Conservation (phyloP, 768 basidiomycete species). For the Amylocystis lapponica region DNA sequence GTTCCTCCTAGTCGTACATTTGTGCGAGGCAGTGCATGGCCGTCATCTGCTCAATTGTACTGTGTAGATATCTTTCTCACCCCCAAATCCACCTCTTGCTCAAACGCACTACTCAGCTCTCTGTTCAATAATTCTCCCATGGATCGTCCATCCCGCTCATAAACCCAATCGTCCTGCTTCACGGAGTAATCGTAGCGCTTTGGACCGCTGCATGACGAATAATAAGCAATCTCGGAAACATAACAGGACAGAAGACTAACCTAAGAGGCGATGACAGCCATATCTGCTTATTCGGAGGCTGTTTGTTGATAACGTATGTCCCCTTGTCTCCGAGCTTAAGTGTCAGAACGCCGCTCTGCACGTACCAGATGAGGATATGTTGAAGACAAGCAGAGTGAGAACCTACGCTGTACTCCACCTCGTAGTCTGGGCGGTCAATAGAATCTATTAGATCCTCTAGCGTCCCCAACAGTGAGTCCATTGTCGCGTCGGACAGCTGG, state of each 20-base stretch:
- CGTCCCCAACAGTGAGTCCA: conserved; percentile 70
- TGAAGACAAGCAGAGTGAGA: background rate
- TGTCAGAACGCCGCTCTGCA: conserved; percentile 89
- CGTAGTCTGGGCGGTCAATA: conserved; percentile 48
- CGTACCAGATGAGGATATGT: too few relatives aligned
- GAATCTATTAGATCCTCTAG: conserved; percentile 70
- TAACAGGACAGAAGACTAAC: conserved; percentile 30
- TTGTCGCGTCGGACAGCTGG: conserved; percentile 62
- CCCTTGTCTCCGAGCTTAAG: conserved; percentile 69
- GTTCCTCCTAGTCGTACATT: too few relatives aligned
- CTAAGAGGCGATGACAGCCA: conserved; percentile 90
- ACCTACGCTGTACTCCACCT: conserved; percentile 87
- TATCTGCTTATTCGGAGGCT: conserved; percentile 95
- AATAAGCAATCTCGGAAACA: background rate
- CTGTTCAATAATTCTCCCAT: conserved; percentile 59
- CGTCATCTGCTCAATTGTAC: too few relatives aligned
- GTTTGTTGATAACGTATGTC: conserved; percentile 95
- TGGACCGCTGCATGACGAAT: conserved; percentile 59
- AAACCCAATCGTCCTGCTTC: conserved; percentile 62
- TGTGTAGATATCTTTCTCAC: conserved; percentile 25
- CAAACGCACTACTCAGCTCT: conserved; percentile 52
- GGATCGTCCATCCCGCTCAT: conserved; percentile 58
- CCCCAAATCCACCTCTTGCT: conserved; percentile 28
- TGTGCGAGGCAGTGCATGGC: too few relatives aligned
- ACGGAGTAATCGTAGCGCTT: conserved; percentile 82